These are phyloP conservation scores for Kodamaea suecica DNA, from an alignment of 1,139 yeast genomes.

Conservation along the genomic window DNA sequence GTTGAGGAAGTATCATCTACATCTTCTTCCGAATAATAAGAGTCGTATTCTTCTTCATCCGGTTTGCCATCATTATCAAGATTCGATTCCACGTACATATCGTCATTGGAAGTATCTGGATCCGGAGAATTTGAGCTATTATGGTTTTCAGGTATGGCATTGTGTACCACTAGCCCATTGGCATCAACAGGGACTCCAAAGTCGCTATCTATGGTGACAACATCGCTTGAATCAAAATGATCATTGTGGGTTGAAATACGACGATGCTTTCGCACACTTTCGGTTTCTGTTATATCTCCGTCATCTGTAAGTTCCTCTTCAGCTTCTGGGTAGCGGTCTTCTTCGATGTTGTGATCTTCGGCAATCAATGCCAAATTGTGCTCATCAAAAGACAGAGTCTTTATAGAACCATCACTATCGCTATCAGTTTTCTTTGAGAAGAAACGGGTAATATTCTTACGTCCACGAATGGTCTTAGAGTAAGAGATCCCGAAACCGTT, in stretches of 20 bases:
- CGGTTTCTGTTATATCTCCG: conserved; percentile 16
- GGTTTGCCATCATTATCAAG: neutral
- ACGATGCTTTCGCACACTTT: conserved; percentile 5
- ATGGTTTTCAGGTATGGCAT: conserved; percentile 1
- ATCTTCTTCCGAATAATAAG: conserved; percentile 4
- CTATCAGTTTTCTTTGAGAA: conserved; percentile 16
- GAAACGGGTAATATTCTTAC: conserved; percentile 20
- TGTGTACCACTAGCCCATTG: conserved; percentile 18
- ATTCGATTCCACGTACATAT: neutral
- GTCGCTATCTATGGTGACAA: conserved; percentile 32
- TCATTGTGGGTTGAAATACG: conserved; percentile 1
- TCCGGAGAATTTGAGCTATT: neutral
- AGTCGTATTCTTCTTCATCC: conserved; percentile 1
- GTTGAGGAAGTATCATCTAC: conserved; percentile 28
- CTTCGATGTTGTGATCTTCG: neutral
- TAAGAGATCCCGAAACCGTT: conserved; percentile 12
- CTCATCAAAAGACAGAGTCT: conserved; percentile 11
- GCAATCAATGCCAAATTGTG: neutral
- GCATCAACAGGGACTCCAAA: conserved; percentile 29
- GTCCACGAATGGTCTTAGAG: conserved; percentile 16
- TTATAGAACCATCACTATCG: conserved; percentile 21
- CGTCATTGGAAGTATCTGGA: neutral
- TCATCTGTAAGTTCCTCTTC: conserved; percentile 13
- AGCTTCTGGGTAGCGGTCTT: neutral
- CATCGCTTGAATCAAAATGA: conserved; percentile 16